These are phyloP conservation scores for Nicotiana attenuata DNA, from an alignment of 257 asterid species.

Conservation along the genomic window DNA sequence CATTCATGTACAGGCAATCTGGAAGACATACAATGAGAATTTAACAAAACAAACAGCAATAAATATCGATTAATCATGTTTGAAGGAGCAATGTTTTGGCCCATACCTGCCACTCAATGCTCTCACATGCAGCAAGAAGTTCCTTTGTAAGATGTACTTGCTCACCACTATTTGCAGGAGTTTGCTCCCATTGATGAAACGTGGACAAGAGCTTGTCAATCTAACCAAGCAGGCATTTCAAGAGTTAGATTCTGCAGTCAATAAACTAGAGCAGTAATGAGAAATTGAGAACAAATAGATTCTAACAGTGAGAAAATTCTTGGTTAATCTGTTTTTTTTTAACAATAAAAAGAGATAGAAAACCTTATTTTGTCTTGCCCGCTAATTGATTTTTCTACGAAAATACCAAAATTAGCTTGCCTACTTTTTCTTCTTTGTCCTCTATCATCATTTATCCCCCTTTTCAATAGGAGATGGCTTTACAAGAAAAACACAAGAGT, in stretches of 20 bases:
- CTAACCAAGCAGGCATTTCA: constrained; percentile 38
- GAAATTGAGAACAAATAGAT: not conserved
- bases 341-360: not conserved
- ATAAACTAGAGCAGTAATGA: not conserved
- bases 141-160: constrained; percentile 60
- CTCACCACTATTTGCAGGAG: constrained; percentile 57
- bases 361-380: not conserved
- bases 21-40: not conserved
- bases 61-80: not conserved
- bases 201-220: constrained; percentile 75
- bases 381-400: not conserved
- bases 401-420: not conserved
- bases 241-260: not conserved
- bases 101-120: constrained; percentile 97
- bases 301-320: not conserved
- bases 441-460: not conserved
- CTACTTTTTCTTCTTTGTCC: not conserved
- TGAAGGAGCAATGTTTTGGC: not conserved
- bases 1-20: not conserved
- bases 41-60: not conserved
- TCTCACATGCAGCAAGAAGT: constrained; percentile 73
- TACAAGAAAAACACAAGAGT: not conserved
- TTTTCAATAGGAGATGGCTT: not conserved
- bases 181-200: constrained; percentile 80
- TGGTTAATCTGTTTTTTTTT: not conserved